phyloP scores from a whole-genome alignment of 495 filamentous ascomycete genomes.

The Jackrogersella multiformis region DNA sequence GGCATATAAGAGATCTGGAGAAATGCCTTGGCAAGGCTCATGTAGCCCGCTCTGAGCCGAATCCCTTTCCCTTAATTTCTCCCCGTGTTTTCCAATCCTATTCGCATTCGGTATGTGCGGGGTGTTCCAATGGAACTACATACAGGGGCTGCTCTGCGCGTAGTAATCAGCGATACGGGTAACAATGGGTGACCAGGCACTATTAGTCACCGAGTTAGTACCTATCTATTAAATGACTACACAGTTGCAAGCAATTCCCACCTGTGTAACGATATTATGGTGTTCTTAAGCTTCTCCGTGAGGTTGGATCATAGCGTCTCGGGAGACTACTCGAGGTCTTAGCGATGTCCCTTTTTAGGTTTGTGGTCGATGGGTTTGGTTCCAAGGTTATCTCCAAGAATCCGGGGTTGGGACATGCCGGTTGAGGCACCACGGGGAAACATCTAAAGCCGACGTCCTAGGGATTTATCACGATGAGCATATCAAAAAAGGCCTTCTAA shows the following conservation, averaged over 20 bases:
- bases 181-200: constrained; percentile 18
- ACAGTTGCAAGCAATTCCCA: constrained; percentile 15
- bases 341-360: neutral
- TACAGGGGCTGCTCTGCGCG: constrained; percentile 24
- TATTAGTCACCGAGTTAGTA: constrained; percentile 34
- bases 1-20: constrained; percentile 18
- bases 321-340: neutral
- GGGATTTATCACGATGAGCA: constrained; percentile 29
- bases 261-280: constrained; percentile 19
- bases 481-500: constrained; percentile 3
- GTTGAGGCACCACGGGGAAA: constrained; percentile 29
- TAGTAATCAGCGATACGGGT: constrained; percentile 37
- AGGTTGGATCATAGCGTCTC: constrained; percentile 6
- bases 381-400: constrained; percentile 12
- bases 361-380: no score
- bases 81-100: constrained; percentile 13
- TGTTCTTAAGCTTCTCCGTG: constrained; percentile 6
- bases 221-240: neutral
- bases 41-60: constrained; percentile 37
- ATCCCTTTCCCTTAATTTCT: constrained; percentile 35
- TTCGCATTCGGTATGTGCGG: constrained; percentile 36
- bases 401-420: constrained; percentile 23
- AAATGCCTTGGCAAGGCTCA: constrained; percentile 36
- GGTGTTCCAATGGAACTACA: constrained; percentile 31
- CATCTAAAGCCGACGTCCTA: constrained; percentile 29